Percentiles rank a stretch among this genome's conserved stretches.
Evolutionary conservation across 140 eudicot species (phyloP).

Genomic region (Anethum foeniculum): DNA sequence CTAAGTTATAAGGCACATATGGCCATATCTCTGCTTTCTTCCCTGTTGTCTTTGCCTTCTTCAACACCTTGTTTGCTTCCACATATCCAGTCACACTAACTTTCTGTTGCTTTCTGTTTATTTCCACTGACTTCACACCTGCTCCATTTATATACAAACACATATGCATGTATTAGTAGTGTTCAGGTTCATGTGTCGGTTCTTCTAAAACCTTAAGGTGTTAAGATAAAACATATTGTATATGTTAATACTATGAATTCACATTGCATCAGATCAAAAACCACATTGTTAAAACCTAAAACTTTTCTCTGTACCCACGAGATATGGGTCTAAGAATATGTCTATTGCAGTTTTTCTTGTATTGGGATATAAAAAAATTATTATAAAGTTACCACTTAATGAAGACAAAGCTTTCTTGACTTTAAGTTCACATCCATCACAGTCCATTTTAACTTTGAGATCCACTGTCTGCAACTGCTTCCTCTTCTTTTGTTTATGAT

Average conservation of each 20-base stretch:
- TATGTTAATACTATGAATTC: too few species aligned
- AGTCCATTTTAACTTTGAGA: conserved; percentile 22
- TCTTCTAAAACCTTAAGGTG: not conserved
- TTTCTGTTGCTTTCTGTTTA: conserved; percentile 74
- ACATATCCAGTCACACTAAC: conserved; percentile 67
- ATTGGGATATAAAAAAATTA: not conserved
- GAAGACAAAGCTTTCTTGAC: conserved; percentile 32
- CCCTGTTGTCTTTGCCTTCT: conserved; percentile 70
- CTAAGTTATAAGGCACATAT: conserved; percentile 72
- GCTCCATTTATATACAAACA: not conserved
- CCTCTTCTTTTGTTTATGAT: too few species aligned
- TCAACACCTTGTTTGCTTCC: conserved; percentile 58
- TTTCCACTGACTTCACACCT: conserved; percentile 81
- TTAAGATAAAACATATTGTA: not conserved
- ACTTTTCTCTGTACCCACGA: too few species aligned
- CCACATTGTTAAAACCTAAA: too few species aligned
- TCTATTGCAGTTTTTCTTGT: too few species aligned
- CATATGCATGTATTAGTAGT: too few species aligned
- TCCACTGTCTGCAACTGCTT: conserved; percentile 31
- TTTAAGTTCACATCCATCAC: conserved; percentile 21
- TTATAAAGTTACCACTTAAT: conserved; percentile 30
- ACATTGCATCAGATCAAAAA: too few species aligned
- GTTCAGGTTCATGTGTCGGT: too few species aligned
- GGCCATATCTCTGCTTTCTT: conserved; percentile 92
- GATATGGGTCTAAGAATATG: too few species aligned